These are phyloP conservation scores for Pyricularia sp. DNA, from an alignment of 2,329 filamentous ascomycete species.

Conservation along the genomic window DNA sequence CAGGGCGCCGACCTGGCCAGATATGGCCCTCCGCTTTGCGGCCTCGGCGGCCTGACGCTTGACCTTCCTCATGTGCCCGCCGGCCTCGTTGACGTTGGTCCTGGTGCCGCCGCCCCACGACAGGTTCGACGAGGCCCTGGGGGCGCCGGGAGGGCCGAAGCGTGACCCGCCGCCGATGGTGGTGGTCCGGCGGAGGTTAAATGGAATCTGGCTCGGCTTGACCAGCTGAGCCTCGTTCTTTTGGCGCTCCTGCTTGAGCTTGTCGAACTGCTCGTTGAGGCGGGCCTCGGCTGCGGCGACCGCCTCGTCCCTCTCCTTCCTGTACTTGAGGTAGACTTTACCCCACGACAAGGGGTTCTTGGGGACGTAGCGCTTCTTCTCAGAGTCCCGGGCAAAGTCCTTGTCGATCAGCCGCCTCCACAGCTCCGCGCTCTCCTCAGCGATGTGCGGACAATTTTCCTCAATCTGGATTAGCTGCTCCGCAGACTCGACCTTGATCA, in stretches of 20 bases:
- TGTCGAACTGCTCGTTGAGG: constrained; percentile 43
- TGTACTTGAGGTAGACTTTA: constrained; percentile 61
- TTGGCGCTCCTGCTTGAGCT: constrained; percentile 34
- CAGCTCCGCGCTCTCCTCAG: constrained; percentile 53
- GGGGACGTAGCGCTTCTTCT: constrained; percentile 50
- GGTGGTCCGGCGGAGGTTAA: constrained; percentile 29
- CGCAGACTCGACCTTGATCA: constrained; percentile 59
- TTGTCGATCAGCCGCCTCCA: constrained; percentile 71
- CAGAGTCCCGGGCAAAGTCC: constrained; percentile 53
- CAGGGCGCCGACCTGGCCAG: constrained; percentile 19
- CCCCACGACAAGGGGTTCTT: constrained; percentile 60
- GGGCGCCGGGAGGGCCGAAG: constrained; percentile 5
- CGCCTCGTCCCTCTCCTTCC: constrained; percentile 41
- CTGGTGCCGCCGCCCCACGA: constrained; percentile 33
- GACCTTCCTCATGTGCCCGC: constrained; percentile 42
- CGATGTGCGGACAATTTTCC: constrained; percentile 61
- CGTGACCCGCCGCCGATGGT: constrained; percentile 14
- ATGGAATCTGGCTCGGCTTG: constrained; percentile 22
- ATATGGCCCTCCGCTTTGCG: constrained; percentile 31
- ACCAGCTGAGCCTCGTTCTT: constrained; percentile 43
- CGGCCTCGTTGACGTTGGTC: constrained; percentile 36
- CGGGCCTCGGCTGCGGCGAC: constrained; percentile 44
- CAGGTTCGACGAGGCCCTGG: constrained; percentile 16
- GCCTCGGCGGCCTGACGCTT: constrained; percentile 44
- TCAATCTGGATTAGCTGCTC: constrained; percentile 66